Evolutionary conservation across 495 filamentous ascomycete species (phyloP).

Genomic region (Apodospora peruviana): DNA sequence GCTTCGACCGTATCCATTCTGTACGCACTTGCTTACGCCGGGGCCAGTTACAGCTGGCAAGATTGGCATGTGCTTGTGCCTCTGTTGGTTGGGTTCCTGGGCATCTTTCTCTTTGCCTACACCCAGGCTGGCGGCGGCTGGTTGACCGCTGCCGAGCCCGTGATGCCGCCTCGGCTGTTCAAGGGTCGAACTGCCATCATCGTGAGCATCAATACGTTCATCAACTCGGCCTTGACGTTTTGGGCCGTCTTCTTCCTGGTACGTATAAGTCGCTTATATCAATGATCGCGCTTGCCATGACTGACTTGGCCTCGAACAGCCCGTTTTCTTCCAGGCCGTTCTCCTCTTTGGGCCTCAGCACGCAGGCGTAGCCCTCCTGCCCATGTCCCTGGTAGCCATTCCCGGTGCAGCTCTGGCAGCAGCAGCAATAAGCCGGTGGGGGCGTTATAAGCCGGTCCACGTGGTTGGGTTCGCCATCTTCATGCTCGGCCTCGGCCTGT

Average conservation of each 20-base stretch:
- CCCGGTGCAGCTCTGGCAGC: conserved; percentile 28
- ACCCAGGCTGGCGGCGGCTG: conserved; percentile 12
- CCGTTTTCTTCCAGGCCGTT: conserved; percentile 45
- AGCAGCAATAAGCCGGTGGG: conserved; percentile 31
- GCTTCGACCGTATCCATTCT: conserved; percentile 20
- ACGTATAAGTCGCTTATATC: neutral
- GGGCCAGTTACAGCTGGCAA: conserved; percentile 19
- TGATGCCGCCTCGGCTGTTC: conserved; percentile 26
- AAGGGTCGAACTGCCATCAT: conserved; percentile 20
- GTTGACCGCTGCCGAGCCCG: conserved; percentile 17
- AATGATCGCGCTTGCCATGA: too few relatives aligned
- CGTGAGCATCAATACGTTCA: conserved; percentile 20
- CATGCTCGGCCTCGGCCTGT: conserved; percentile 36
- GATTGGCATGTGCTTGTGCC: conserved; percentile 22
- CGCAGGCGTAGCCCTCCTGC: conserved; percentile 36
- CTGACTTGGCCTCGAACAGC: too few relatives aligned
- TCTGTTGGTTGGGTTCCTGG: conserved; percentile 15
- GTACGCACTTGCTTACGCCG: conserved; percentile 16
- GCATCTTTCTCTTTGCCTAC: conserved; percentile 16
- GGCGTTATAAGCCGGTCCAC: conserved; percentile 42
- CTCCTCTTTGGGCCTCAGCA: conserved; percentile 21
- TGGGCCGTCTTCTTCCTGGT: conserved; percentile 39
- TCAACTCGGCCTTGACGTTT: conserved; percentile 19
- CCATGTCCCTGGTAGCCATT: conserved; percentile 26
- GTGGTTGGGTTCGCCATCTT: conserved; percentile 30